Conservation (phyloP, 352 stramenopile genomes). For the Phytophthora tentaculata region DNA sequence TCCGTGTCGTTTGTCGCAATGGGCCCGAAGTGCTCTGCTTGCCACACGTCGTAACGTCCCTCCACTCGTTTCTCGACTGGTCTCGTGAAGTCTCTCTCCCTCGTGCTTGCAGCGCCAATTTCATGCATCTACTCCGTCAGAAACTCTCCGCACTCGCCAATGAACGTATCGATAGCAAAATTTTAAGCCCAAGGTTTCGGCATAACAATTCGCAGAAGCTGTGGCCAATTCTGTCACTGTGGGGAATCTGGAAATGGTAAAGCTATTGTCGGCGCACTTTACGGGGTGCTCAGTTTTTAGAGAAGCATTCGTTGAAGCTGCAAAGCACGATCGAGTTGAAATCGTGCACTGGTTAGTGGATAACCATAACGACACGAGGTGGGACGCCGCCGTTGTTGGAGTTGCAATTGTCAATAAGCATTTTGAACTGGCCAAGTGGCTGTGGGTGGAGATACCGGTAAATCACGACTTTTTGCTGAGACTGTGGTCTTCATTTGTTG, state of each 20-base stretch:
- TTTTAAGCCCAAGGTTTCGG: not conserved
- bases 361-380: constrained; percentile 7
- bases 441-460: constrained; percentile 2
- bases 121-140: not conserved
- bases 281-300: not conserved
- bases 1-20: not conserved
- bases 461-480: too few species aligned
- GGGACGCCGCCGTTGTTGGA: constrained; percentile 5
- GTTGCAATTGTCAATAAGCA: constrained; percentile 15
- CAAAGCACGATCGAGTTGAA: not conserved
- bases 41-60: not conserved
- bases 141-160: not conserved
- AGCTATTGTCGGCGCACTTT: not conserved
- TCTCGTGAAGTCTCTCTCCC: not conserved
- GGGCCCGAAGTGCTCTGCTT: not conserved
- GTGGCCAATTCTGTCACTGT: not conserved
- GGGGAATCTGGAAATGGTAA: not conserved
- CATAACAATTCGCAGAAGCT: not conserved
- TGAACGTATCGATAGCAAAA: not conserved
- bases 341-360: constrained; percentile 22
- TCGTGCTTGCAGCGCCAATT: not conserved
- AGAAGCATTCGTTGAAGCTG: not conserved
- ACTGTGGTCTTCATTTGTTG: not conserved
- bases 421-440: constrained; percentile 25
- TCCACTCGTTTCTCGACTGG: not conserved